These are phyloP conservation scores for Viola odorata DNA, from an alignment of 345 rosid species.

Conservation along the genomic window DNA sequence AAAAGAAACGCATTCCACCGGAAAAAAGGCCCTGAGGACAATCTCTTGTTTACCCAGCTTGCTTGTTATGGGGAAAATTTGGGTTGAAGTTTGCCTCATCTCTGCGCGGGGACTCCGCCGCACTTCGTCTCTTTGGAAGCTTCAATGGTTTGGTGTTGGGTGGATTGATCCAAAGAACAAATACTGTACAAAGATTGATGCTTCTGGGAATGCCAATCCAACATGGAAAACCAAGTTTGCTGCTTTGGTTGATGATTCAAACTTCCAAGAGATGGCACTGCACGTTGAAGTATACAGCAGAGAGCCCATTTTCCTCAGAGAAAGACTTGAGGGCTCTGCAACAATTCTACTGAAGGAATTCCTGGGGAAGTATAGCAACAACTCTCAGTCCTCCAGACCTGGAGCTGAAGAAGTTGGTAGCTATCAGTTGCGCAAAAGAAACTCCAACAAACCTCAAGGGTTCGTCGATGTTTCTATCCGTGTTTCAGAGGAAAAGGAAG, in stretches of 20 bases:
- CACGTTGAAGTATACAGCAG: slow-evolving; percentile 77
- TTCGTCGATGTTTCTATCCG: slow-evolving; percentile 73
- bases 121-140: slow-evolving; percentile 64
- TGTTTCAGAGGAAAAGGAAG: slow-evolving; percentile 44
- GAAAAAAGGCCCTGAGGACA: neutral
- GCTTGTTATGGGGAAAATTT: slow-evolving; percentile 56
- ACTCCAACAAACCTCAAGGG: slow-evolving; percentile 62
- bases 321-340: slow-evolving; percentile 69
- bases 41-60: slow-evolving; percentile 7
- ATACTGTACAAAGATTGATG: slow-evolving; percentile 76
- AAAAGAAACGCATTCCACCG: slow-evolving; percentile 6
- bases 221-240: slow-evolving; percentile 82
- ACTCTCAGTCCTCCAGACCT: slow-evolving; percentile 26
- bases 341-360: slow-evolving; percentile 66
- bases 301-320: slow-evolving; percentile 80
- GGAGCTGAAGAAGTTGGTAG: slow-evolving; percentile 57
- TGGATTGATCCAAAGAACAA: slow-evolving; percentile 83
- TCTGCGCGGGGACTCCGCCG: slow-evolving; percentile 74
- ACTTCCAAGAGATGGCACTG: slow-evolving; percentile 37
- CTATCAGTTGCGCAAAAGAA: slow-evolving; percentile 68
- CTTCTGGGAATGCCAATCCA: slow-evolving; percentile 62
- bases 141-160: slow-evolving; percentile 92
- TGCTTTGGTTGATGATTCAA: slow-evolving; percentile 43
- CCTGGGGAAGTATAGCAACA: slow-evolving; percentile 37
- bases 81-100: slow-evolving; percentile 61